Evolutionary conservation across 169 alveolate genomes (phyloP), one percentile per base, ranked within the genome.

Genomic region (Plasmodium ovale): DNA sequence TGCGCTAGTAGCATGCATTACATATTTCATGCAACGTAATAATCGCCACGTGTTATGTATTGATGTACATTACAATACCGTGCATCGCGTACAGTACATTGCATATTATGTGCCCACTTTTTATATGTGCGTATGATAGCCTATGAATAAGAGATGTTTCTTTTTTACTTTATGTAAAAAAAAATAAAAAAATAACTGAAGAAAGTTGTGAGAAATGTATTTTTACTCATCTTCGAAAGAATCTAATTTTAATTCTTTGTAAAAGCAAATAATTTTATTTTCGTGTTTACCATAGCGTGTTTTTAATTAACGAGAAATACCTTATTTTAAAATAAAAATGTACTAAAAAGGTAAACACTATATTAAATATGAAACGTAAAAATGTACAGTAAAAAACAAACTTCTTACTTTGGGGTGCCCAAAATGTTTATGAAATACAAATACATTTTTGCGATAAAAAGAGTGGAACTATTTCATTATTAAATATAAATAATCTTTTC

Each of bases 241-340:
- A 16, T 21, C 23, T 19, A 54, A 25, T 39, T 47, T 47, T 47
- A 47, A 47, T 47, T 47, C 16, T 54, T 54, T 54, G 14, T 54
- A 54, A 54, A 54, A 54, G 4, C 10, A 9, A 19, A n/a, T n/a
- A n/a, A n/a, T n/a, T n/a, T 54, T 54, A 7, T 21, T 54, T 19
- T n/a, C 29, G 21, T 21, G 21, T 54, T 19, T n/a, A 19, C 64
- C 64, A 54, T 54, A n/a, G 7, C 21, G 21, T n/a, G 25, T n/a
- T 54, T n/a, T n/a, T 54, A 54, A 12, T 54, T n/a, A 54, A 53
- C 10, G 7, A 54, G 21, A 54, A 12, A n/a, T n/a, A n/a, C n/a
- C n/a, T n/a, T n/a, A 54, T 54, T 54, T 54, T 54, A 54, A 21
- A 54, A 54, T 21, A 54, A 54, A 54, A 54, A 54, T 54, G 14